Evolutionary conservation across 2,329 filamentous ascomycete genomes (phyloP), one percentile per base, ranked within the genome.

Genomic region (Fusarium coicis): DNA sequence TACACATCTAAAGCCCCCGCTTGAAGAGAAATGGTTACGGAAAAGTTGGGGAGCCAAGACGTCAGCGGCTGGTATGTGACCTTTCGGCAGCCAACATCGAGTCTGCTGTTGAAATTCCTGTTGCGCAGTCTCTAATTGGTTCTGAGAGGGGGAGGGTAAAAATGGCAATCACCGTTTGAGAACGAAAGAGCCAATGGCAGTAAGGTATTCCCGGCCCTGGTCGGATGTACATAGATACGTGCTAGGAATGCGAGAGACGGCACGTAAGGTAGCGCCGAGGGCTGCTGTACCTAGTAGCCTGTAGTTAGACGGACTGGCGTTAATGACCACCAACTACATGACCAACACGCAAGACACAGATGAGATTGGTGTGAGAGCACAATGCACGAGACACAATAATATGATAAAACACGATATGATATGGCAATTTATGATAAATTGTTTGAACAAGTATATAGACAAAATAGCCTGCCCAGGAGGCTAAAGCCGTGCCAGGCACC

Each of bases 51-150:
- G 60, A 54, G 54, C 34, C 36, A 39, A 66, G 66, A 73, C 70
- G 70, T 73, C 70, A 73, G 70, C 60, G 70, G 70, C 70, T 73
- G 70, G 59, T 47, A 44, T 68, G 49, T 52, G 49, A 68, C 34
- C 53, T 40, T 50, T 62, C 61, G 42, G 42, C 63, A 39, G 63
- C 49, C 63, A 66, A 43, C 42, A 54, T 49, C 26, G 44, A 66
- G 59, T 55, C 60, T 59, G 46, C 49, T 47, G 53, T 70, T 70
- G 53, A 50, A 58, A 43, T 50, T 54, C 59, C 37, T 39, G 16
- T 30, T 55, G 8, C 2, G 47, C 39, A 50, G 53, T 18, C 39
- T 70, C 40, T 46, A 26, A 73, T 73, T 73, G 70, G 70, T n/a
- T 28, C 34, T 26, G 36, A 7, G 46, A 23, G 46, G 40, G 50